Conservation (phyloP, 1,284 basidiomycete genomes). For the Naganishia cerealis region DNA sequence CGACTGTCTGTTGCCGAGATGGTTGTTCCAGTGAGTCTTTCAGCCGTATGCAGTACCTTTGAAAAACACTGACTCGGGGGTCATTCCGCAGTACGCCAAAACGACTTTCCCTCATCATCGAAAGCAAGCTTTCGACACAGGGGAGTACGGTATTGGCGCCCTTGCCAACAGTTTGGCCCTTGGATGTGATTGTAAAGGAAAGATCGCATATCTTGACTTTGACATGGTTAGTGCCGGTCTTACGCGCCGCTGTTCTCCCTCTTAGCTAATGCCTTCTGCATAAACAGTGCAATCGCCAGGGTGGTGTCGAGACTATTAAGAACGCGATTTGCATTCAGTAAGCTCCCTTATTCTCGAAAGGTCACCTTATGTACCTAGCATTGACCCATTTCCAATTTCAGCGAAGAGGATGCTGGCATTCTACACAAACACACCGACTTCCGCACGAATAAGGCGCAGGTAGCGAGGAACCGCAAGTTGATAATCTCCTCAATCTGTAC, state of each 20-base stretch:
- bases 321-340: slow-evolving; percentile 50
- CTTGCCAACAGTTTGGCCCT: slow-evolving; percentile 54
- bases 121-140: slow-evolving; percentile 55
- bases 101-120: slow-evolving; percentile 49
- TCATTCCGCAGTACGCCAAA: slow-evolving; percentile 32
- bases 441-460: slow-evolving; percentile 52
- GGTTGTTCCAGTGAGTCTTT: slow-evolving; percentile 57
- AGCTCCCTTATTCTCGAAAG: slow-evolving; percentile 39
- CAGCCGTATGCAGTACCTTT: slow-evolving; percentile 27
- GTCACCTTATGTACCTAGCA: slow-evolving; percentile 54
- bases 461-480: slow-evolving; percentile 56
- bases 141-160: slow-evolving; percentile 55
- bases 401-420: slow-evolving; percentile 50
- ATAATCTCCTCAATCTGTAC: slow-evolving; percentile 58
- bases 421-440: slow-evolving; percentile 42
- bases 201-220: slow-evolving; percentile 46
- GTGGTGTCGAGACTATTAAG: slow-evolving; percentile 51
- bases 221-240: slow-evolving; percentile 35
- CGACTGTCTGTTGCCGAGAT: slow-evolving; percentile 56
- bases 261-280: slow-evolving; percentile 43
- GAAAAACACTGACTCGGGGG: slow-evolving; percentile 46
- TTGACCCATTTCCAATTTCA: neutral
- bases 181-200: slow-evolving; percentile 57
- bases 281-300: slow-evolving; percentile 48
- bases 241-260: neutral